Evolutionary conservation across 768 basidiomycete genomes (phyloP), one percentile per base, ranked within the genome.

Genomic region (Serendipita vermifera): DNA sequence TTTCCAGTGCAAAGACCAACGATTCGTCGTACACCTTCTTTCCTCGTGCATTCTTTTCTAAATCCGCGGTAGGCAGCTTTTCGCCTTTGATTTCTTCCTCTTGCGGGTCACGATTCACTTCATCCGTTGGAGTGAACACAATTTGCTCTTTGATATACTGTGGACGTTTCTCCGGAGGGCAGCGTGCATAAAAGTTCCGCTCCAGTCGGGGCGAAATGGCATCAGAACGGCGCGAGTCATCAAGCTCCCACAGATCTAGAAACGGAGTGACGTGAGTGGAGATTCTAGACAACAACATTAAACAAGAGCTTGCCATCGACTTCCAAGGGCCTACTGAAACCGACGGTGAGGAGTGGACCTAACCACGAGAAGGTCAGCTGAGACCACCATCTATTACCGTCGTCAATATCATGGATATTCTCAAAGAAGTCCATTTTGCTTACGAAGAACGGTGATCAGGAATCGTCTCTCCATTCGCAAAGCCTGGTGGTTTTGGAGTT

Each of bases 271-370:
- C n/a, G n/a, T n/a, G n/a, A n/a, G n/a, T n/a, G n/a, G n/a, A n/a
- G n/a, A n/a, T 13, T 3, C 15, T 58, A 2, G 17, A 54, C 55
- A 22, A 24, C 15, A 24, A 17, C 31, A 17, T 6, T 32, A 6
- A 24, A 2, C 9, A 7, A 33, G 15, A 33, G 53, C 57, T 5
- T 33, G 77, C 81, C 81, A 40, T 81, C 79, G 62, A 74, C 72
- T 66, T 78, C 69, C 7, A 81, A 60, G 0, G 80, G 80, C 51
- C 80, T 69, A 9, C 78, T 75, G 62, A 75, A 82, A 1, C 80
- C 80, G 13, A 81, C 79, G 29, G 69, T 67, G 3, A 82, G 69
- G 58, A 83, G 73, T 1, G 79, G 71, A 26, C 67, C 68, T 5
- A 82, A 62, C 80, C 80, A 81, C n/a, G 72, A 67, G 31, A 78